These are phyloP conservation scores for Exophiala calicioides DNA, from an alignment of 2,329 filamentous ascomycete species.

Conservation along the genomic window DNA sequence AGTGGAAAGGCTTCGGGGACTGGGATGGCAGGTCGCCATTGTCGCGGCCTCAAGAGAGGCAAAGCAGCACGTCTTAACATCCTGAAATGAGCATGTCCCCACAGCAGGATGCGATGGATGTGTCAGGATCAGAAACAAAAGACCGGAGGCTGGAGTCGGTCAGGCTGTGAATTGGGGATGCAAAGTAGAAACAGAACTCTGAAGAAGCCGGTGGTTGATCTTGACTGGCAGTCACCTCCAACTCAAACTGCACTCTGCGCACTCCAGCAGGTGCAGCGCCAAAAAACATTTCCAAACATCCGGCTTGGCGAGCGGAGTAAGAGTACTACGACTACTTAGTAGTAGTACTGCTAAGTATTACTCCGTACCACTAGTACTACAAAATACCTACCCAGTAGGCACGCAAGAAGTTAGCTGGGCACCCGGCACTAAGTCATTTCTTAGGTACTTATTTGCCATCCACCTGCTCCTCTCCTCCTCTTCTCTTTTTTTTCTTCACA, in stretches of 20 bases:
- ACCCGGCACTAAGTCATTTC: too few species aligned
- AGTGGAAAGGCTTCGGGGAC: slow-evolving; percentile 38
- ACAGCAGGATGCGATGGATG: slow-evolving; percentile 3
- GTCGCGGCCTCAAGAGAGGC: slow-evolving; percentile 46
- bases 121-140: background rate
- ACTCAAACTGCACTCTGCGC: background rate
- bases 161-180: background rate
- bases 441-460: slow-evolving; percentile 25
- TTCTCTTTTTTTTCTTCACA: slow-evolving; percentile 44
- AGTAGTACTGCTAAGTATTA: too few species aligned
- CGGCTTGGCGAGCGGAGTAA: background rate
- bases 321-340: too few species aligned
- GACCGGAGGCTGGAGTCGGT: too few species aligned
- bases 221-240: background rate
- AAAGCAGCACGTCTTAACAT: slow-evolving; percentile 50
- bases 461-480: slow-evolving; percentile 31
- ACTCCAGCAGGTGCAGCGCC: too few species aligned
- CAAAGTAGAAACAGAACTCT: background rate
- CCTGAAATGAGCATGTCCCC: slow-evolving; percentile 21
- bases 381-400: too few species aligned
- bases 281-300: too few species aligned
- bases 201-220: background rate
- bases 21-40: slow-evolving; percentile 32
- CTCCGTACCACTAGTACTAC: too few species aligned
- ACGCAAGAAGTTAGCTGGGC: too few species aligned